Base-by-base conservation (phyloP, 495 filamentous ascomycete genomes). In the Pyrenula aspistea region DNA sequence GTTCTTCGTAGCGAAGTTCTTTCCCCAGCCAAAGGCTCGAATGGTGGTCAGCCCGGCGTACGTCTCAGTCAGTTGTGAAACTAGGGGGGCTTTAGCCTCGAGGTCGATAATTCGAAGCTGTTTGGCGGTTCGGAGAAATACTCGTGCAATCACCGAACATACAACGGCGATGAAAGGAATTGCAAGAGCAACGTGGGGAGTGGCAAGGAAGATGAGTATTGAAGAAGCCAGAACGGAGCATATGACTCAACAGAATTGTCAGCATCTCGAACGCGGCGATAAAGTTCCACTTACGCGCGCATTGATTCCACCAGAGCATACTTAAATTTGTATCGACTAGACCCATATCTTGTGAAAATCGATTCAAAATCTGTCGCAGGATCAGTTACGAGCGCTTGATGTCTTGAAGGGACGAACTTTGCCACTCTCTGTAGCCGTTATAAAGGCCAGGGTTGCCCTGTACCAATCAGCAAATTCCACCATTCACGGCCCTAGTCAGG, bases 51-150 rank as follows among this genome's bases (percentile, higher is more conserved):
- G 60, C 11, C 77, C 77, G 24, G 72, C 66, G 15, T 77, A 63
- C 19, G 69, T 77, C 52, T 78, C 75, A 22, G 71, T 69, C 49
- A 78, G 78, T 55, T 79, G 77, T 2, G 73, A 70, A 54, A 75
- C 77, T 2, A 79, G 63, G 12, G 76, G 76, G 11, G 74, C 67
- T 59, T 78, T 78, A 10, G 71, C 64, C 58, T 83, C 76, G 3
- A 81, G 73, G 55, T 84, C 81, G 1, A 86, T 62, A 0, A 83
- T 59, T 20, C 82, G 74, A 2, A 86, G 55, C 58, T 84, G 82
- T 2, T 81, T 76, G 1, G 82, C 84, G 1, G 83, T 86, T 12
- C 78, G 73, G 2, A 87, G 71, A 57, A 86, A 87, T 25, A 78
- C 65, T 54, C 77, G 79, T 58, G 84, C 79, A 2, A 86, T 71